Base-by-base conservation (phyloP, 768 basidiomycete genomes). In the Macrolepiota fuliginosa region DNA sequence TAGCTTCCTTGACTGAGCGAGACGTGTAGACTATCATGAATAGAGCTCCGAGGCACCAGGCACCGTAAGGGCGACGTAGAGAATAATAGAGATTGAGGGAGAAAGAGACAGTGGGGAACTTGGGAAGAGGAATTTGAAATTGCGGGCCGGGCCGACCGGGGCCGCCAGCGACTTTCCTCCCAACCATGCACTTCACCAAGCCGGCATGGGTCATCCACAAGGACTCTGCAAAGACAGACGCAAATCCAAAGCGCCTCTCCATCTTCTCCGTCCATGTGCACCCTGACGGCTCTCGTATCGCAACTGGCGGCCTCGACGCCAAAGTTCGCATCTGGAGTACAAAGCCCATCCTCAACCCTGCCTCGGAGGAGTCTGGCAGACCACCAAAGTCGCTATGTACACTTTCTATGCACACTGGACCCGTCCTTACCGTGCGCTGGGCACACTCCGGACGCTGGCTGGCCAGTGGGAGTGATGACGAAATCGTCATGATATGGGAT, bases 301-400 rank as follows among this genome's bases (percentile, higher is more conserved):
- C 97, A n/a, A 99, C 96, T 0, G 97, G 95, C 29, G 95, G 96
- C 1, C 81, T 99, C 57, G 96, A 99, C 73, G 90, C 93, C 42
- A 96, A 95, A 78, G 87, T 99, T 63, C 90, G 94, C 53, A 93
- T 99, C 75, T 99, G 96, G 96, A 92, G 91, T 63, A 98, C 97
- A 0, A 89, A 92, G 64, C 96, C 97, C 0, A 96, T 98, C 66
- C 77, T 98, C n/a, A 88, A 88, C 64, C 75, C 82, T 13, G 81
- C 85, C 46, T 79, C 91, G 29, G 86, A 91, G 69, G 72, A 75
- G 63, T 84, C 88, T 49, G 83, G 88, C 62, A 81, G 83, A 58
- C 88, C 91, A 29, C 94, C 92, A 13, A 96, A 94, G 71, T 85
- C 90, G 13, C 78, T 98, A 27, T 94, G 92, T 67, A 98, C 96